Conservation (phyloP, 2,329 filamentous ascomycete genomes). For the Beauveria bassiana region DNA sequence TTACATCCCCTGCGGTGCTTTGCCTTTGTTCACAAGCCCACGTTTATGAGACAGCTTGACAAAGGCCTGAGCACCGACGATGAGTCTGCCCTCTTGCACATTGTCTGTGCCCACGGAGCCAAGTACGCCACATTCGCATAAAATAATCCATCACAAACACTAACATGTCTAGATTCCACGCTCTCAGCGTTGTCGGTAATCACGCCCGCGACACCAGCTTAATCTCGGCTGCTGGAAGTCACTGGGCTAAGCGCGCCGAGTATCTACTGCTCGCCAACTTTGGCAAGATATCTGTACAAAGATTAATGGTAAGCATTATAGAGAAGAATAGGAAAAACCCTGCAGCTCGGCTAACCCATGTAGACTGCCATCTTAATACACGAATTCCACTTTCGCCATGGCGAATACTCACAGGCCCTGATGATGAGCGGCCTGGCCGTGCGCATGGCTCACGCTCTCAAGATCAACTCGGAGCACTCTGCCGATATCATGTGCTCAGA, state of each 20-base stretch:
- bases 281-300: constrained; percentile 31
- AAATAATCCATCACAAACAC: neutral
- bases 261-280: constrained; percentile 28
- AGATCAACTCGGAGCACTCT: constrained; percentile 30
- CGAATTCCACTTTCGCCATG: constrained; percentile 32
- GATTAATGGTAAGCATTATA: constrained; percentile 27
- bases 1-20: constrained; percentile 34
- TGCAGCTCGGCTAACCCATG: neutral
- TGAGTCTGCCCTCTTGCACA: constrained; percentile 28
- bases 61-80: constrained; percentile 29
- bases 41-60: constrained; percentile 30
- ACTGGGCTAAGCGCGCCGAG: constrained; percentile 31
- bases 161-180: constrained; percentile 25
- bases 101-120: constrained; percentile 31
- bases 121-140: constrained; percentile 20
- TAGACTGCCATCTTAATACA: constrained; percentile 31
- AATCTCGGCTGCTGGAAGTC: constrained; percentile 27
- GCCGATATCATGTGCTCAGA: constrained; percentile 31
- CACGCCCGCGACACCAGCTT: constrained; percentile 21
- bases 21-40: constrained; percentile 32
- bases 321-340: too few relatives aligned
- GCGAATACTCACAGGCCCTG: constrained; percentile 32
- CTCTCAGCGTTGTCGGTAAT: constrained; percentile 23
- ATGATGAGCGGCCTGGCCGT: constrained; percentile 34
- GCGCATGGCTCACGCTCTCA: constrained; percentile 34